A percentile compares a stretch with the other conserved stretches of the same genome.
These are phyloP conservation scores for Lindgomyces ingoldianus DNA, from an alignment of 495 filamentous ascomycete species.

Conservation along the genomic window DNA sequence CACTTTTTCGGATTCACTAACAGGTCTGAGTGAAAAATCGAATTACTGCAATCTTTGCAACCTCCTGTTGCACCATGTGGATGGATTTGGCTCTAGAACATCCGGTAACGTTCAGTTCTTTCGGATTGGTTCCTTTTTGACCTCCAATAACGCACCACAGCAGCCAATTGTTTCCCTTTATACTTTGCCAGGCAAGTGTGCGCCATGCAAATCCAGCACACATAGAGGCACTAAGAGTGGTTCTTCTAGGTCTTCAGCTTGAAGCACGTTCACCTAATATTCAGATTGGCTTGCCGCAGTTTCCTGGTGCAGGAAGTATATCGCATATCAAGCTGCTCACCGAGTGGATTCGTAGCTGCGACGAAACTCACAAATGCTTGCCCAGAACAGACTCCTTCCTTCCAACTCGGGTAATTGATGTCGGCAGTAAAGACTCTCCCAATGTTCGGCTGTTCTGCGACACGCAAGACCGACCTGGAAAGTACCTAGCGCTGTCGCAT, in stretches of 20 bases:
- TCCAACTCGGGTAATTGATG: conserved; percentile 41
- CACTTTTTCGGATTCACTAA: conserved; percentile 4
- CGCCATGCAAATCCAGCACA: no score
- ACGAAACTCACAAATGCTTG: conserved; percentile 16
- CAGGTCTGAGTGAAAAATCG: neutral
- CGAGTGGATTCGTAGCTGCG: conserved; percentile 33
- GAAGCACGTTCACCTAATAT: neutral
- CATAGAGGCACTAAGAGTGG: no score
- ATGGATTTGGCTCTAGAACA: neutral
- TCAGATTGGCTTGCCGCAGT: conserved; percentile 1
- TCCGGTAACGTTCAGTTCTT: neutral
- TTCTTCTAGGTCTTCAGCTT: no score
- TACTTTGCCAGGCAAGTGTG: neutral
- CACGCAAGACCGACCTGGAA: neutral
- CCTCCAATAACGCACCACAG: neutral
- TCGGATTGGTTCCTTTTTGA: neutral
- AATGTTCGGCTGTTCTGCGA: neutral
- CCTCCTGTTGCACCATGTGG: neutral
- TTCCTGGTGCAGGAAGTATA: neutral
- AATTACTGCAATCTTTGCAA: neutral
- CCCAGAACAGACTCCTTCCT: neutral
- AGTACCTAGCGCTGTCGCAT: conserved; percentile 24
- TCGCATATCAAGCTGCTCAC: conserved; percentile 4
- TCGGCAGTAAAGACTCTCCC: conserved; percentile 16
- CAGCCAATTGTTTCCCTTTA: conserved; percentile 4